A percentile compares a stretch with the other conserved stretches of the same genome.
phyloP scores from a whole-genome alignment of 2,329 filamentous ascomycete genomes.

The Neoscytalidium dimidiatum region DNA sequence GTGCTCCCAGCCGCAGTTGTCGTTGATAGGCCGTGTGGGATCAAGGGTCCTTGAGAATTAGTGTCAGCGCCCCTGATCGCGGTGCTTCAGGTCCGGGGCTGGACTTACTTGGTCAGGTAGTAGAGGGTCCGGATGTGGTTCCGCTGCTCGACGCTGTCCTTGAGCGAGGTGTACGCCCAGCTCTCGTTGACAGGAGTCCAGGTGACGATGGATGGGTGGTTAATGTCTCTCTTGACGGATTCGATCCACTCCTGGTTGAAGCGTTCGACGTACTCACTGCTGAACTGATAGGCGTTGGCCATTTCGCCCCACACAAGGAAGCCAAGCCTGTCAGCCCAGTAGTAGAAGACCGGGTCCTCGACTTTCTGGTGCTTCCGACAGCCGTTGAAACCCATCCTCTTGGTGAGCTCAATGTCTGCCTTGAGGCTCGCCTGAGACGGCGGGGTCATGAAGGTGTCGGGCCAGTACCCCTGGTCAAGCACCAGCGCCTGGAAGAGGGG shows the following conservation, averaged over 20 bases:
- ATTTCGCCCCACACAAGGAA: slow-evolving; percentile 67
- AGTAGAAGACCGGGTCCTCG: slow-evolving; percentile 62
- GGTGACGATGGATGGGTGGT: slow-evolving; percentile 64
- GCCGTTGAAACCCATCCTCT: slow-evolving; percentile 65
- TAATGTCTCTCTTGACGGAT: slow-evolving; percentile 64
- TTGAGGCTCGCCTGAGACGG: slow-evolving; percentile 51
- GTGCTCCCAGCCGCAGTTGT: slow-evolving; percentile 74
- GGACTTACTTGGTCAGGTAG: slow-evolving; percentile 60
- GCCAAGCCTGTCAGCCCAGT: slow-evolving; percentile 63
- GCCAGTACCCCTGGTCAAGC: slow-evolving; percentile 67
- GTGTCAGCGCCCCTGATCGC: not conserved
- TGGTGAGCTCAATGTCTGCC: slow-evolving; percentile 57
- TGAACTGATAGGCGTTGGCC: slow-evolving; percentile 66
- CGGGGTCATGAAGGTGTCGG: slow-evolving; percentile 61
- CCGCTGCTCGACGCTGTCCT: slow-evolving; percentile 58
- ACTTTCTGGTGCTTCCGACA: slow-evolving; percentile 68
- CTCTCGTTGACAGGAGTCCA: slow-evolving; percentile 68
- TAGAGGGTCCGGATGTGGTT: slow-evolving; percentile 67
- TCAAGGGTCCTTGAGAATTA: slow-evolving; percentile 54
- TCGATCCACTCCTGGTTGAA: slow-evolving; percentile 68
- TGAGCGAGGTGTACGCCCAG: slow-evolving; percentile 65
- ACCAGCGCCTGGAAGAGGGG: slow-evolving; percentile 63
- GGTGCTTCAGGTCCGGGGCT: not conserved
- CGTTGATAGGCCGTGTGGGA: slow-evolving; percentile 65
- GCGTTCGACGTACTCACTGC: slow-evolving; percentile 57